Base-by-base conservation (phyloP, 495 filamentous ascomycete genomes). In the Sporormia fimetaria region DNA sequence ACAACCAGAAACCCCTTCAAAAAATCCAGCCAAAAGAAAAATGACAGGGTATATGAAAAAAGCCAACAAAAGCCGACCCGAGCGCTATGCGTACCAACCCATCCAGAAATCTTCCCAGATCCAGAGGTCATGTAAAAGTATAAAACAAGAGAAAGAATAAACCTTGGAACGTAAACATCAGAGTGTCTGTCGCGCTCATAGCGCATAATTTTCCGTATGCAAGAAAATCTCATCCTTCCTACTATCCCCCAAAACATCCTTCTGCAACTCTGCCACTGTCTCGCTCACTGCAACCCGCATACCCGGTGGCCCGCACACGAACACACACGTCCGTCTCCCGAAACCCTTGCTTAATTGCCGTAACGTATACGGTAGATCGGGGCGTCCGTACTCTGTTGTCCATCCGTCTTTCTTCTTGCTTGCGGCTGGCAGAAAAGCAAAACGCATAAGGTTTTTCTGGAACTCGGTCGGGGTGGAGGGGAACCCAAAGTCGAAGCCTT, bases 151-250 rank as follows among this genome's bases (percentile, higher is more conserved):
- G 23, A 17, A 17, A 15, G 33, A 10, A 32, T 7, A 15, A 6
- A 32, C 29, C 29, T 7, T 15, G 12, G 5, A 6, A 32, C 12
- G 29, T 15, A 6, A 6, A 6, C 12, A 32, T 6, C 6, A 32
- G 6, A 9, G 6, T 7, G 10, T 9, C 17, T 7, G 29, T n/a
- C 10, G 5, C 29, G 12, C 16, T 68, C 56, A 92, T 36, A 88
- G 66, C 26, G 85, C 83, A 63, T 92, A 94, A 59, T 94, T 94
- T 69, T 96, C 88, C 8, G 87, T 80, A 68, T 95, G 88, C 60
- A 96, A 59, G 58, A 86, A 94, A 42, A 96, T 79, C 73, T 96
- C 88, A 56, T 94, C 88, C 30, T 77, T 74, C 36, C 70, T 70
- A 12, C 76, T 71, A 49, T 82, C 78, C 2, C 68, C 71, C 80